Conservation (phyloP, 2,329 filamentous ascomycete genomes). For the Sclerotinia sclerotiorum region DNA sequence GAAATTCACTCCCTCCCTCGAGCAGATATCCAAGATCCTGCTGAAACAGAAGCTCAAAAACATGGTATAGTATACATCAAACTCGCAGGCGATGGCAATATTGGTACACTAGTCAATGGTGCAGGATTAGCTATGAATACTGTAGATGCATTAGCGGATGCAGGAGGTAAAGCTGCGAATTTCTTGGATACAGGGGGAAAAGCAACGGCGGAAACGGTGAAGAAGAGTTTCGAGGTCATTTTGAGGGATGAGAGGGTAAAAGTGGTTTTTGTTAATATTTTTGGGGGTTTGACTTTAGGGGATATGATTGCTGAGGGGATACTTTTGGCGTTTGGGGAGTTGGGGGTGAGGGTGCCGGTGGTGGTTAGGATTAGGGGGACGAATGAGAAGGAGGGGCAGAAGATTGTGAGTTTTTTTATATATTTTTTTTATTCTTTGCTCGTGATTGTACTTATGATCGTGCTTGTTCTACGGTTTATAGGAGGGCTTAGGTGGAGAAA, state of each 20-base stretch:
- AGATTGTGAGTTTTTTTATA: slow-evolving; percentile 49
- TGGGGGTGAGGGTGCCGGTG: slow-evolving; percentile 66
- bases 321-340: slow-evolving; percentile 68
- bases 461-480: background rate
- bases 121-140: slow-evolving; percentile 92
- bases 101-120: slow-evolving; percentile 85
- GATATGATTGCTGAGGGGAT: slow-evolving; percentile 81
- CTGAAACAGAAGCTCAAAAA: slow-evolving; percentile 62
- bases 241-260: slow-evolving; percentile 69
- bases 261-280: slow-evolving; percentile 72
- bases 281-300: slow-evolving; percentile 60
- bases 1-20: slow-evolving; percentile 60
- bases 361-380: slow-evolving; percentile 77
- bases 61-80: slow-evolving; percentile 79
- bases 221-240: slow-evolving; percentile 72
- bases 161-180: slow-evolving; percentile 71
- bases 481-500: background rate
- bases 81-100: slow-evolving; percentile 55
- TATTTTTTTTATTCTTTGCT: background rate
- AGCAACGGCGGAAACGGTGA: slow-evolving; percentile 78
- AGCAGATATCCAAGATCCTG: slow-evolving; percentile 50
- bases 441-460: too few relatives aligned
- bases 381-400: slow-evolving; percentile 68
- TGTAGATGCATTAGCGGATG: slow-evolving; percentile 70
- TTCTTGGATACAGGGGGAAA: slow-evolving; percentile 91